A percentile compares a stretch with the other conserved stretches of the same genome.
phyloP scores from a whole-genome alignment of 176 grass and related monocot genomes.

The Eleusine indica region DNA sequence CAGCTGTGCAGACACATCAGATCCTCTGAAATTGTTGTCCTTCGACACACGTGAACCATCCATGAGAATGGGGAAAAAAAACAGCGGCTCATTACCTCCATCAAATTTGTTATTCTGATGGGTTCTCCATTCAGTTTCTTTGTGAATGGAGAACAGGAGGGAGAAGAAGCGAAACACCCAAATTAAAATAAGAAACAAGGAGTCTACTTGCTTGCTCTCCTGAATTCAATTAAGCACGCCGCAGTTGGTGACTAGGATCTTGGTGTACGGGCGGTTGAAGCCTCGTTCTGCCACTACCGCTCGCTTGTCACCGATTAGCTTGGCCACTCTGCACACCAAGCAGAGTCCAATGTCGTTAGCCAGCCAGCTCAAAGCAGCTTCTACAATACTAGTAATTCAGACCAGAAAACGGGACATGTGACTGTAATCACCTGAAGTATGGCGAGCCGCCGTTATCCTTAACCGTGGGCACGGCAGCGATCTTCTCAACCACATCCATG shows the following conservation, averaged over 20 bases:
- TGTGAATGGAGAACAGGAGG: background rate
- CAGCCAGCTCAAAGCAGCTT: too few species aligned
- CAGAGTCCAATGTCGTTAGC: background rate
- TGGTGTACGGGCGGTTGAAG: conserved; percentile 85
- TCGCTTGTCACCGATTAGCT: conserved; percentile 95
- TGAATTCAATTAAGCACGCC: conserved; percentile 45
- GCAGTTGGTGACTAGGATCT: conserved; percentile 76
- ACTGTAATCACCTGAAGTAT: conserved; percentile 68
- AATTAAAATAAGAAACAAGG: background rate
- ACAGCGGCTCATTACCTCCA: background rate
- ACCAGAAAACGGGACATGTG: background rate
- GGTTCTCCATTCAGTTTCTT: background rate
- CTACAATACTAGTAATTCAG: background rate
- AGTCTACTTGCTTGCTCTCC: background rate
- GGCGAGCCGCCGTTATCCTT: conserved; percentile 78
- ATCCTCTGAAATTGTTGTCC: too few species aligned
- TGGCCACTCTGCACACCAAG: conserved; percentile 66
- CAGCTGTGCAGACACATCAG: background rate
- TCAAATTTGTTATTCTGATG: background rate
- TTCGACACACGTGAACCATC: too few species aligned
- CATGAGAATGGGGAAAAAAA: too few species aligned
- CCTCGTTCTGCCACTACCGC: conserved; percentile 90
- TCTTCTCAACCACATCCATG: conserved; percentile 87
- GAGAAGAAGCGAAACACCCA: background rate
- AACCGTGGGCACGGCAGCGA: conserved; percentile 73